A percentile compares a stretch with the other conserved stretches of the same genome.
These are phyloP conservation scores for Claviceps maximensis DNA, from an alignment of 2,329 filamentous ascomycete species.

Conservation along the genomic window DNA sequence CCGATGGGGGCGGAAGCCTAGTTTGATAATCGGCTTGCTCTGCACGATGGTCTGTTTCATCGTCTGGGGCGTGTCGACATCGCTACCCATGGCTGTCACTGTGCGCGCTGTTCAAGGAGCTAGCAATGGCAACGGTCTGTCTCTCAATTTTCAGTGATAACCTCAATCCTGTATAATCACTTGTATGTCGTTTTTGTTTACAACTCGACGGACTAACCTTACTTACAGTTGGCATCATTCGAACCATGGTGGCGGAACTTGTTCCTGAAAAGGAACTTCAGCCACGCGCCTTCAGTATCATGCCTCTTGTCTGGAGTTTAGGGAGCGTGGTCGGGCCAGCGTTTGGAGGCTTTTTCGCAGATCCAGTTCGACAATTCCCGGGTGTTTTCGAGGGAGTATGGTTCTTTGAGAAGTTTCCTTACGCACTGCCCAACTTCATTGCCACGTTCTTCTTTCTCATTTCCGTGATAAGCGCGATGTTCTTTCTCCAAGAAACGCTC, in stretches of 20 bases:
- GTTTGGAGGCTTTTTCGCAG: constrained; percentile 76
- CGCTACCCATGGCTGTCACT: constrained; percentile 64
- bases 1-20: constrained; percentile 65
- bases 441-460: constrained; percentile 63
- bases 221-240: constrained; percentile 63
- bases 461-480: constrained; percentile 56
- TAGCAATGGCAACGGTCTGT: constrained; percentile 68
- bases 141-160: background rate
- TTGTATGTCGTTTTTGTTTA: background rate
- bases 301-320: constrained; percentile 82
- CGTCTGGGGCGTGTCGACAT: constrained; percentile 72
- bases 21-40: constrained; percentile 59
- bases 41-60: constrained; percentile 74
- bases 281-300: constrained; percentile 78
- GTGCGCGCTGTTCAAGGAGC: constrained; percentile 68
- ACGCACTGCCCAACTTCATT: constrained; percentile 71
- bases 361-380: constrained; percentile 65
- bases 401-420: constrained; percentile 68
- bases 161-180: background rate
- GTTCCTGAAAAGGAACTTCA: constrained; percentile 79
- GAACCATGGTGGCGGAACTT: constrained; percentile 87
- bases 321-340: constrained; percentile 79
- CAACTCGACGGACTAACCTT: background rate
- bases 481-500: constrained; percentile 84
- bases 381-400: constrained; percentile 50